phyloP scores from a whole-genome alignment of 306 rosid genomes.

The Pyrus communis region DNA sequence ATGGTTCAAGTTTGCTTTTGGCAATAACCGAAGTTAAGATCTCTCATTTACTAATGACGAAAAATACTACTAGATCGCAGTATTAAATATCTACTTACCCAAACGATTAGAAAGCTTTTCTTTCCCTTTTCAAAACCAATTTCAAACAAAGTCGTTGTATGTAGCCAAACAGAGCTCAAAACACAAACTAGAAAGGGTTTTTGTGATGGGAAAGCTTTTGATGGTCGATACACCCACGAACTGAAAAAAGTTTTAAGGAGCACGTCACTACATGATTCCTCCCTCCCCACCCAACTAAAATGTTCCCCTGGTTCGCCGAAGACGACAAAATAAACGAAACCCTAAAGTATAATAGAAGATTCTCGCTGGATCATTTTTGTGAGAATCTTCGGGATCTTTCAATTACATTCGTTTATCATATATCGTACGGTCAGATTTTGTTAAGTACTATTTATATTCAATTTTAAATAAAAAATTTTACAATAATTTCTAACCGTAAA shows the following conservation, averaged over 20 bases:
- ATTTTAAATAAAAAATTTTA: too few species aligned
- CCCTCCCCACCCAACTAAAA: neutral
- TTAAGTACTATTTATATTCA: fast-evolving
- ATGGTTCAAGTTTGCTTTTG: fast-evolving
- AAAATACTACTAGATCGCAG: fast-evolving
- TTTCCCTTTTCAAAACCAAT: too few species aligned
- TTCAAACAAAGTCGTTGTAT: too few species aligned
- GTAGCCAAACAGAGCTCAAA: neutral
- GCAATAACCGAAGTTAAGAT: too few species aligned
- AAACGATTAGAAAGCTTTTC: too few species aligned
- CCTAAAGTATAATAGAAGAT: neutral
- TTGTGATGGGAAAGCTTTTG: neutral
- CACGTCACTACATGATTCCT: constrained; percentile 16
- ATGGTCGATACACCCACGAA: neutral
- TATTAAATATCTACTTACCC: too few species aligned
- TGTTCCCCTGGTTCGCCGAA: neutral
- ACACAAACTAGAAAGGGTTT: neutral
- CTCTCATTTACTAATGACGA: too few species aligned
- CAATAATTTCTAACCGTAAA: too few species aligned
- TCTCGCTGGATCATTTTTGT: too few species aligned
- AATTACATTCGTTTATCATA: fast-evolving
- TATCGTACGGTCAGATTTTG: fast-evolving
- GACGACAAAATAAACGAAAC: constrained; percentile 13
- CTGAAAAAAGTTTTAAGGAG: constrained; percentile 11
- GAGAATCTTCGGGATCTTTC: fast-evolving